Evolutionary conservation across 306 rosid genomes (phyloP).

Genomic region (Prunus mume): DNA sequence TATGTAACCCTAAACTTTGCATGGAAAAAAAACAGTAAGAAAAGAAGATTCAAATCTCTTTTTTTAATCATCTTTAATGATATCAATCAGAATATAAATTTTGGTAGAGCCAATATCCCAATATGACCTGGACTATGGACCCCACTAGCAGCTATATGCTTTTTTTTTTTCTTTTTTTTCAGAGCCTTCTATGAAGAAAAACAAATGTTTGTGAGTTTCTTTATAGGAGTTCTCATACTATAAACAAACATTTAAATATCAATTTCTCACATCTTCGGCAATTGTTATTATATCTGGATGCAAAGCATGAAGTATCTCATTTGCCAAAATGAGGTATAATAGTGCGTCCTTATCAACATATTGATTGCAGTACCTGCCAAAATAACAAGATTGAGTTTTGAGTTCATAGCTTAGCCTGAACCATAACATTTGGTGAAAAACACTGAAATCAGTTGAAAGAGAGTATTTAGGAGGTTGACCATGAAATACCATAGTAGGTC

Average conservation of each 20-base stretch:
- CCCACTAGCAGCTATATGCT: background rate
- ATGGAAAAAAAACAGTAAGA: too few species aligned
- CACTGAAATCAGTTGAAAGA: background rate
- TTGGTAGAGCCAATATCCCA: background rate
- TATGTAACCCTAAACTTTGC: background rate
- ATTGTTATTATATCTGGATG: conserved; percentile 84
- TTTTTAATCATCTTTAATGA: too few species aligned
- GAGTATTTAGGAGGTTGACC: background rate
- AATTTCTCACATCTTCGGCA: conserved; percentile 79
- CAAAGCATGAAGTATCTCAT: conserved; percentile 73
- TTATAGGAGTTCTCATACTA: background rate
- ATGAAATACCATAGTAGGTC: background rate
- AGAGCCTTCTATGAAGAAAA: background rate
- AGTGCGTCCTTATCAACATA: conserved; percentile 88
- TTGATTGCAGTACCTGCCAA: conserved; percentile 88
- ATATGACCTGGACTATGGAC: background rate
- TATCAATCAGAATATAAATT: background rate
- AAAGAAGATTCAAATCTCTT: too few species aligned
- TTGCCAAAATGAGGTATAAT: conserved; percentile 82
- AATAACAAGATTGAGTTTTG: conserved; percentile 19
- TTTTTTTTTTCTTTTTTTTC: background rate
- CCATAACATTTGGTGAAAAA: background rate
- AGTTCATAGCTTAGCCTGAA: background rate
- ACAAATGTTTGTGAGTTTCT: background rate
- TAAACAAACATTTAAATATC: background rate